Base-by-base conservation (phyloP, 768 basidiomycete genomes). In the Exidia glandulosa region DNA sequence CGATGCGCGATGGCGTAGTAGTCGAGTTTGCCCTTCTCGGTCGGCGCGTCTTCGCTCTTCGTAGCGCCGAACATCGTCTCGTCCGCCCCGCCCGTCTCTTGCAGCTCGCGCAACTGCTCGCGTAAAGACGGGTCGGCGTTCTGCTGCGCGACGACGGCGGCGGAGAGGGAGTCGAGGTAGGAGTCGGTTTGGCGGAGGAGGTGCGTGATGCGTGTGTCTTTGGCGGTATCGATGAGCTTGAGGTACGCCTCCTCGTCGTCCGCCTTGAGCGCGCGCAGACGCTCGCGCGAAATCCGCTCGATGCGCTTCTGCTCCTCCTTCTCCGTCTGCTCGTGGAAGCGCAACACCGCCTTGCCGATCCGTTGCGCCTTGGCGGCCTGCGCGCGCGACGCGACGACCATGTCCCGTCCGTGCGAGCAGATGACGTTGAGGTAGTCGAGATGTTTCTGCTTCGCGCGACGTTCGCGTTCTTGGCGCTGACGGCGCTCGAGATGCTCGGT, bases 211-310 rank as follows among this genome's bases (percentile, higher is more conserved):
- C 96, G 88, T 10, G 95, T 97, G 68, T 99, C 96, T 72, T 99
- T 99, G 60, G 95, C 95, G 19, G 94, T 96, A 72, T 98, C 96
- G 67, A 99, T 91, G 67, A 99, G 88, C 70, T 94, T 94, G 83
- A 97, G 87, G 73, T 99, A 99, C n/a, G 92, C 94, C 74, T 97
- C 96, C 77, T 99, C 96, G 76, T 99, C 95, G 69, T 98, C 94
- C 31, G 89, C 89, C 75, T 95, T 94, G 65, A 98, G 84, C 7
- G 95, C 96, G 76, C 90, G 93, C 63, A 99, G 76, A 90, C 94
- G 93, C 72, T 98, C 96, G 77, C 98, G 98, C 52, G 89, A 86
- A 50, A 99, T 85, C 59, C 93, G 79, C 74, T 98, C 96, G 64
- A 99, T 89, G 30, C 95, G 83, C 71, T 94, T 93, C 81, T 94